phyloP scores from a whole-genome alignment of 108 stramenopile genomes.

The Nitzschia putrida region DNA sequence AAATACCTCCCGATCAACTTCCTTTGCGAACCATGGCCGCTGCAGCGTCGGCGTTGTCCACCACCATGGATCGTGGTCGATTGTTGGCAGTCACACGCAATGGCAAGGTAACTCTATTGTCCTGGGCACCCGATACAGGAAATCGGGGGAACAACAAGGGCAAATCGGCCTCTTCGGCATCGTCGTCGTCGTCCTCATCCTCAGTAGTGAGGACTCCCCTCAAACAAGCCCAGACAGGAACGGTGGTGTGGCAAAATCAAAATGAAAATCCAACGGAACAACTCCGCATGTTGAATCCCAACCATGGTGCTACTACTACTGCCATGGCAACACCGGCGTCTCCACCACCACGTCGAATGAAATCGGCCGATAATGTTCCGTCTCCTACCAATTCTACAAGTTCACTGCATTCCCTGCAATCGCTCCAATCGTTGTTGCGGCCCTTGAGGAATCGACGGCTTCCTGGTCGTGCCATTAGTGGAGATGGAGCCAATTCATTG shows the following conservation, averaged over 20 bases:
- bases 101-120: conserved; percentile 4
- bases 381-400: no score
- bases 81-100: conserved; percentile 11
- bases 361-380: background rate
- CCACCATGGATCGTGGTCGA: conserved; percentile 7
- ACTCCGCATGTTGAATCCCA: background rate
- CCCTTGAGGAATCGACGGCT: background rate
- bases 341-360: background rate
- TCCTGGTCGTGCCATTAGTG: background rate
- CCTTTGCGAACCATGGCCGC: conserved; percentile 3
- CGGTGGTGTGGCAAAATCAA: background rate
- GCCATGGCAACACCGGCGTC: background rate
- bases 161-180: conserved; percentile 14
- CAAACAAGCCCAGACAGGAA: conserved; percentile 24
- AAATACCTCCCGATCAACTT: background rate
- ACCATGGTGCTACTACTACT: background rate
- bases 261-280: background rate
- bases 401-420: no score
- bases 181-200: conserved; percentile 15
- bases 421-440: background rate
- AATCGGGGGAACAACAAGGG: no score
- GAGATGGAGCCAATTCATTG: background rate
- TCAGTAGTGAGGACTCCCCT: conserved; percentile 8
- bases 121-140: conserved; percentile 4
- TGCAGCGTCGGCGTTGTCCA: conserved; percentile 4